These are phyloP conservation scores for Juncus inflexus DNA, from an alignment of 176 grass and related monocot genomes.

Conservation along the genomic window DNA sequence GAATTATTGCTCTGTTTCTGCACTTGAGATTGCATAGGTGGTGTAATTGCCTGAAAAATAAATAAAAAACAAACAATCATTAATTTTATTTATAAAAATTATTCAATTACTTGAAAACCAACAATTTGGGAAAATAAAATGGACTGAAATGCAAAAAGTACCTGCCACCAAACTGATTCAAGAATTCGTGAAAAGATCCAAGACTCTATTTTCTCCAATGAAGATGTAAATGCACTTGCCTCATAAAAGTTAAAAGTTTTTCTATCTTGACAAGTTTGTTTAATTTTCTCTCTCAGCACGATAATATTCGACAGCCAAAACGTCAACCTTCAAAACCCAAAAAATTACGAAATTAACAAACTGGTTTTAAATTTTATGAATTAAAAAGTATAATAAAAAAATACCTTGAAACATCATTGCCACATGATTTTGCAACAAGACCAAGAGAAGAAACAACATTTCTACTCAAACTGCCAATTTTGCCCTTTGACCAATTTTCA, in stretches of 20 bases:
- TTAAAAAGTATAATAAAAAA: constrained; percentile 8
- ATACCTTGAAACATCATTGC: constrained; percentile 98
- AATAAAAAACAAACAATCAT: constrained; percentile 32
- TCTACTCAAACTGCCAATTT: constrained; percentile 64
- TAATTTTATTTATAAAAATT: too few relatives aligned
- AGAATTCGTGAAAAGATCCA: constrained; percentile 93
- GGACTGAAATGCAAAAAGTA: constrained; percentile 34
- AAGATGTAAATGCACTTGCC: constrained; percentile 55
- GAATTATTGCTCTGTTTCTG: constrained; percentile 69
- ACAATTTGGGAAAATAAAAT: constrained; percentile 14
- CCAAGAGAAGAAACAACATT: constrained; percentile 67
- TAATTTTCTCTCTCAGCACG: constrained; percentile 82
- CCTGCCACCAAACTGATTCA: constrained; percentile 96
- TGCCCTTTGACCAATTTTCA: constrained; percentile 61
- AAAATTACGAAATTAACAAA: background rate
- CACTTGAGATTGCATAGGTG: constrained; percentile 69
- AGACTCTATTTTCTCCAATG: constrained; percentile 82
- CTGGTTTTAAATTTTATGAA: constrained; percentile 20
- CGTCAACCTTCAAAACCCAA: constrained; percentile 58
- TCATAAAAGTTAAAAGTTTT: constrained; percentile 61
- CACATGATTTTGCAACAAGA: constrained; percentile 72
- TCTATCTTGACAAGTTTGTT: constrained; percentile 51
- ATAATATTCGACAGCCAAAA: constrained; percentile 96
- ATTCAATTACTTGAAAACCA: constrained; percentile 17
- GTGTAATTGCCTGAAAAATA: constrained; percentile 54